These are phyloP conservation scores for Inonotus obliquus DNA, from an alignment of 1,284 basidiomycete genomes.

Conservation along the genomic window DNA sequence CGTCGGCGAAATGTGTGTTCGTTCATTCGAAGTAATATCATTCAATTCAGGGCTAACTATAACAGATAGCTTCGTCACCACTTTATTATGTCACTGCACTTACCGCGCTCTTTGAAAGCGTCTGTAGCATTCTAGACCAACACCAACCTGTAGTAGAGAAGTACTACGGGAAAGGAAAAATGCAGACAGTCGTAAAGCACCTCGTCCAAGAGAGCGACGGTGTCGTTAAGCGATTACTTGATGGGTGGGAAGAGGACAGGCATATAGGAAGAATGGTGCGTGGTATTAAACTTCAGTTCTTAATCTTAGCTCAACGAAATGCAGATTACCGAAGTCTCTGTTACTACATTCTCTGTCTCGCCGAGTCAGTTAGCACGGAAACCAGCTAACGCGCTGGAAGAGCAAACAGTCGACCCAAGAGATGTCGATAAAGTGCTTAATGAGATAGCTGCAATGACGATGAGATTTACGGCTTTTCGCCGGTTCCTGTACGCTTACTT, in stretches of 20 bases:
- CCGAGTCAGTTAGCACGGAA: constrained; percentile 30
- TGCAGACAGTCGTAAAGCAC: constrained; percentile 75
- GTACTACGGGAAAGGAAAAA: constrained; percentile 88
- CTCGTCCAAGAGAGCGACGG: constrained; percentile 86
- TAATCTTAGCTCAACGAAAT: not conserved
- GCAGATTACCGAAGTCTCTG: constrained; percentile 30
- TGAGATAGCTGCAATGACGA: constrained; percentile 85
- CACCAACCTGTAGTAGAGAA: constrained; percentile 98
- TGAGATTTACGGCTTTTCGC: constrained; percentile 88
- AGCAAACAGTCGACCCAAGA: constrained; percentile 72
- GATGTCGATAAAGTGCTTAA: constrained; percentile 87
- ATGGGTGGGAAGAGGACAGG: constrained; percentile 89
- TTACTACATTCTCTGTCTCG: constrained; percentile 19
- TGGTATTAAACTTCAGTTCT: not conserved
- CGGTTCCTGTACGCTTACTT: constrained; percentile 80
- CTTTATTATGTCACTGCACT: constrained; percentile 84
- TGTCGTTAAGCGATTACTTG: constrained; percentile 71
- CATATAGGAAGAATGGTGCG: constrained; percentile 65
- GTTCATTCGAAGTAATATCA: not conserved
- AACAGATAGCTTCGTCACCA: constrained; percentile 71
- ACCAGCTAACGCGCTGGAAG: constrained; percentile 44
- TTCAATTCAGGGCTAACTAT: constrained; percentile 12
- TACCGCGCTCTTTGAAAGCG: constrained; percentile 90
- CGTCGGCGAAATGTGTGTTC: constrained; percentile 72
- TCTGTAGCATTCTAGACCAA: constrained; percentile 94